phyloP scores from a whole-genome alignment of 1,284 basidiomycete species.

The Leccinum olivaceoglutinosum region DNA sequence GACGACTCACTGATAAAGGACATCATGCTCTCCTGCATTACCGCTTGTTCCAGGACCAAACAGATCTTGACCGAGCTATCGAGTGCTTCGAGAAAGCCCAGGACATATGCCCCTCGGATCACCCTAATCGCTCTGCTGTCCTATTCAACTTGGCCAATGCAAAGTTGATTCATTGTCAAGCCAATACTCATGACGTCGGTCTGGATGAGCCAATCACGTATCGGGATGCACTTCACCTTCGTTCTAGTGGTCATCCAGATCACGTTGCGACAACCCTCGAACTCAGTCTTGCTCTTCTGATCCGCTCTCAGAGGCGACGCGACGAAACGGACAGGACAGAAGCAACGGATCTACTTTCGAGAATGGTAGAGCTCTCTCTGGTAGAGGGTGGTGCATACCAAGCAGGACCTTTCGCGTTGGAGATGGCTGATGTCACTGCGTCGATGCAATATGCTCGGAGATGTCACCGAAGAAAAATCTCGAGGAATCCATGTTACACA shows the following conservation, averaged over 20 bases:
- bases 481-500: neutral
- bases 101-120: neutral
- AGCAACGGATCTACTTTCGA: neutral
- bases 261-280: neutral
- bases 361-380: neutral
- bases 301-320: neutral
- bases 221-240: neutral
- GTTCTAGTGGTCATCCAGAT: neutral
- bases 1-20: neutral
- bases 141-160: neutral
- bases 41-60: neutral
- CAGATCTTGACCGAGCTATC: neutral
- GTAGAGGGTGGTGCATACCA: neutral
- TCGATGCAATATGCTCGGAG: neutral
- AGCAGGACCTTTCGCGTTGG: neutral
- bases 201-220: neutral
- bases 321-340: neutral
- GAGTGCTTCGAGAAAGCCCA: neutral
- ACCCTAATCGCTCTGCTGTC: neutral
- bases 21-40: neutral
- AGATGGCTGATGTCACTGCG: neutral
- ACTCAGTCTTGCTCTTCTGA: neutral
- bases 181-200: neutral
- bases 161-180: neutral
- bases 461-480: neutral